Conservation (phyloP, 2,329 filamentous ascomycete species). For the Alternaria gansuensis region DNA sequence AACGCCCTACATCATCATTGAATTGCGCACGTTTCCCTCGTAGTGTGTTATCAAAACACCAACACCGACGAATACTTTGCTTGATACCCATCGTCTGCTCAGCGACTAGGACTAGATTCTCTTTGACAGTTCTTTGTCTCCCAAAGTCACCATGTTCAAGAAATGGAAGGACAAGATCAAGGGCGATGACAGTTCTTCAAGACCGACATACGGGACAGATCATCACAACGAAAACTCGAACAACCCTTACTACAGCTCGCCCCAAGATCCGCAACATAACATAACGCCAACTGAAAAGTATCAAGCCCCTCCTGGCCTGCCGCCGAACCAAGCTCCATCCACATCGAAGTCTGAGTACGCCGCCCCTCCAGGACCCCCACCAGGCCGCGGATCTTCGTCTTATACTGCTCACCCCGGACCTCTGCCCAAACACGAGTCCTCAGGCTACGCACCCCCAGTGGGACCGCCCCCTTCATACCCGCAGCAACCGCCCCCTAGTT, state of each 20-base stretch:
- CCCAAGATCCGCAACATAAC: slow-evolving; percentile 29
- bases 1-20: slow-evolving; percentile 11
- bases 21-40: slow-evolving; percentile 8
- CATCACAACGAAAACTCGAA: slow-evolving; percentile 39
- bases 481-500: slow-evolving; percentile 48
- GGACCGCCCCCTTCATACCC: slow-evolving; percentile 39
- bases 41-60: background rate
- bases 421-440: slow-evolving; percentile 34
- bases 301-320: slow-evolving; percentile 43
- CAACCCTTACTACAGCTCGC: slow-evolving; percentile 38
- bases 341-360: slow-evolving; percentile 29
- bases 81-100: background rate
- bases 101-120: background rate
- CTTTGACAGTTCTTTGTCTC: too few species aligned
- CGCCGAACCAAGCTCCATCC: slow-evolving; percentile 33
- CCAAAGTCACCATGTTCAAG: slow-evolving; percentile 42
- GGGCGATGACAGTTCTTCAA: slow-evolving; percentile 35
- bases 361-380: slow-evolving; percentile 35
- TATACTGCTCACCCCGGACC: slow-evolving; percentile 32
- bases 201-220: slow-evolving; percentile 25
- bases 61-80: background rate
- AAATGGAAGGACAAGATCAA: slow-evolving; percentile 50
- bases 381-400: slow-evolving; percentile 32
- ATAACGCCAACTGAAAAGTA: slow-evolving; percentile 36
- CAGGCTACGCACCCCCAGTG: slow-evolving; percentile 42